phyloP scores from a whole-genome alignment of 768 basidiomycete species.

The Dacryopinax spathularia region DNA sequence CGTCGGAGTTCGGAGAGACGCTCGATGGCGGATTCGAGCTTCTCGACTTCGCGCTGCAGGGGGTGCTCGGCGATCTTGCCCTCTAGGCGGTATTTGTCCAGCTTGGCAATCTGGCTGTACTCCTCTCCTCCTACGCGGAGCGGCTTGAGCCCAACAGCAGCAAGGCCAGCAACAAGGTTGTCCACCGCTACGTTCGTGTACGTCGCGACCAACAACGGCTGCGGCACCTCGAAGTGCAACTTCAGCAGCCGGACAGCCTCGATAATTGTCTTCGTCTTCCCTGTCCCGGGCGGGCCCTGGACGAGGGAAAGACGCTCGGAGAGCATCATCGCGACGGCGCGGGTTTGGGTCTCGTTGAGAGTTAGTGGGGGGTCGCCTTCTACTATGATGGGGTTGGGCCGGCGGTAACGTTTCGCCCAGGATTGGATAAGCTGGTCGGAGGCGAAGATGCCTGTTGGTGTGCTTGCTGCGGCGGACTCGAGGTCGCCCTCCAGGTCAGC shows the following conservation, averaged over 20 bases:
- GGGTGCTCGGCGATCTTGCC: constrained; percentile 49
- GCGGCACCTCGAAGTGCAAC: constrained; percentile 68
- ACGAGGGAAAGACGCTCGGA: constrained; percentile 63
- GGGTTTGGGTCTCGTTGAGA: constrained; percentile 62
- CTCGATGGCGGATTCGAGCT: constrained; percentile 14
- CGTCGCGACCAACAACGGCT: constrained; percentile 80
- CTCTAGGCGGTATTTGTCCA: constrained; percentile 48
- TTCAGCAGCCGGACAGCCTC: constrained; percentile 70
- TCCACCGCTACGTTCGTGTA: constrained; percentile 91
- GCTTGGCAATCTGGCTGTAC: constrained; percentile 40
- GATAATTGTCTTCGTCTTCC: constrained; percentile 87
- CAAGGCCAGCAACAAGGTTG: constrained; percentile 68
- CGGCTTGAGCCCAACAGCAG: constrained; percentile 46
- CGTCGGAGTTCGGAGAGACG: constrained; percentile 4
- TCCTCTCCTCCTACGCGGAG: constrained; percentile 56
- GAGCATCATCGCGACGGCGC: constrained; percentile 78
- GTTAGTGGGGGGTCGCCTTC: constrained; percentile 66
- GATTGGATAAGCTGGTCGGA: constrained; percentile 64
- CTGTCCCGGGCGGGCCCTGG: constrained; percentile 85
- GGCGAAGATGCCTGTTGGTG: constrained; percentile 46
- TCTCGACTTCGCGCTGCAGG: constrained; percentile 33
- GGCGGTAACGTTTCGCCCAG: constrained; percentile 62
- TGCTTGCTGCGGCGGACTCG: constrained; percentile 22
- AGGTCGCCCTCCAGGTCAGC: not conserved
- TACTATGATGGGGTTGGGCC: constrained; percentile 42